Percentiles rank a stretch among this genome's conserved stretches.
These are phyloP conservation scores for Volvox carteri DNA, from an alignment of 163 green algal species.

Conservation along the genomic window DNA sequence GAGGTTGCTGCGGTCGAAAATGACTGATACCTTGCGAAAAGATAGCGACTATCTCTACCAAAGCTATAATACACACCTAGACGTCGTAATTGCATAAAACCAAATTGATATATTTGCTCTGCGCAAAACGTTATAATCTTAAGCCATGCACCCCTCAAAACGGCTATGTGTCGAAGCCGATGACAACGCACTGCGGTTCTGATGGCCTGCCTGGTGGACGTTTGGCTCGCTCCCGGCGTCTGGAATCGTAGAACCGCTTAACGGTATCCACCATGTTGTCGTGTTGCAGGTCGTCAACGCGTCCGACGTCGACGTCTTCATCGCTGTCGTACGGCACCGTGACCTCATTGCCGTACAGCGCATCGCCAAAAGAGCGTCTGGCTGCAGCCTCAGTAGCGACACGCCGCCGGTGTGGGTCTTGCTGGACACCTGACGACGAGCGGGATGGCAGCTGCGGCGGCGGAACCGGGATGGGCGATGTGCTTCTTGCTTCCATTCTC, in stretches of 20 bases:
- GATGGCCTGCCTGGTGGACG: not conserved
- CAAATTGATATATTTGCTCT: not conserved
- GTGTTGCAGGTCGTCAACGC: not conserved
- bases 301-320: not conserved
- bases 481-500: not conserved
- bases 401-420: not conserved
- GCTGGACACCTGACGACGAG: not conserved
- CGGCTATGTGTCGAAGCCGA: constrained; percentile 10
- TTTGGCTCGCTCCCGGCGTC: not conserved
- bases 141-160: not conserved
- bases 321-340: not conserved
- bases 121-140: not conserved
- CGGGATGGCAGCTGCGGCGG: not conserved
- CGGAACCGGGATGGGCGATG: constrained; percentile 20
- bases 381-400: not conserved
- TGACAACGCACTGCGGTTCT: constrained; percentile 27
- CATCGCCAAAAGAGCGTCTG: not conserved
- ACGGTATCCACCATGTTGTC: not conserved
- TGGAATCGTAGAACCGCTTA: not conserved
- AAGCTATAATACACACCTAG: too few relatives aligned
- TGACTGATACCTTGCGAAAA: too few relatives aligned
- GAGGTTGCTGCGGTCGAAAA: too few relatives aligned
- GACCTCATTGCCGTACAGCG: not conserved
- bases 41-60: too few relatives aligned
- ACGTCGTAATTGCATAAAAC: not conserved